Percentiles rank a stretch among this genome's conserved stretches.
These are phyloP conservation scores for Fusarium begoniae DNA, from an alignment of 2,329 filamentous ascomycete genomes.

Conservation along the genomic window DNA sequence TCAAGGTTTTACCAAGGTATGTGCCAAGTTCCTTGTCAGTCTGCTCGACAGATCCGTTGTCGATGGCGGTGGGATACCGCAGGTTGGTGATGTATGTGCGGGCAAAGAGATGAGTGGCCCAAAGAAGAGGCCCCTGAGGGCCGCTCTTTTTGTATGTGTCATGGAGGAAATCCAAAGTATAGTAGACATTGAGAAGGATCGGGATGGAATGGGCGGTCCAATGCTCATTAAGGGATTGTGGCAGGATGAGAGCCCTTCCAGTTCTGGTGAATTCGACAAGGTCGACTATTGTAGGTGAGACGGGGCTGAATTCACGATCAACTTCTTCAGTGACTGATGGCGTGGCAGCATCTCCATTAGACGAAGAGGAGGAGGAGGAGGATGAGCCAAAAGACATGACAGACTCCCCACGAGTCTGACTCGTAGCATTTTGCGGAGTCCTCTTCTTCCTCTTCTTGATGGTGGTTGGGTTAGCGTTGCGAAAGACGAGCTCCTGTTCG, in stretches of 20 bases:
- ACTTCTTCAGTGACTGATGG: slow-evolving; percentile 14
- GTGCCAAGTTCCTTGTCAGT: slow-evolving; percentile 46
- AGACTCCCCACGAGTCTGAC: slow-evolving; percentile 4
- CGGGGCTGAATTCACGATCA: slow-evolving; percentile 1
- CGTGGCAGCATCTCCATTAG: slow-evolving; percentile 11
- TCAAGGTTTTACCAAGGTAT: slow-evolving; percentile 51
- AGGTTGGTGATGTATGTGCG: slow-evolving; percentile 52
- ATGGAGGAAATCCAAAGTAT: slow-evolving; percentile 47
- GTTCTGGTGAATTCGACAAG: slow-evolving; percentile 13
- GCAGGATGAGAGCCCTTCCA: slow-evolving; percentile 15
- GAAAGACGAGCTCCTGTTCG: slow-evolving; percentile 52
- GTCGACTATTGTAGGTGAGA: slow-evolving; percentile 8
- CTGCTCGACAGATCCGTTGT: slow-evolving; percentile 37
- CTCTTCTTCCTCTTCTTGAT: slow-evolving; percentile 47
- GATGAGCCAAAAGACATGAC: slow-evolving; percentile 10
- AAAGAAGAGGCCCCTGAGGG: slow-evolving; percentile 49
- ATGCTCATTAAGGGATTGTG: slow-evolving; percentile 45
- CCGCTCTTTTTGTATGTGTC: slow-evolving; percentile 40
- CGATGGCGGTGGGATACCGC: slow-evolving; percentile 44
- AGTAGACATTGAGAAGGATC: slow-evolving; percentile 52
- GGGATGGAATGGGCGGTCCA: slow-evolving; percentile 53
- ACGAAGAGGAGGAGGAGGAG: slow-evolving; percentile 8
- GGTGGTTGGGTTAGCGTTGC: slow-evolving; percentile 44
- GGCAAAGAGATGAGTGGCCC: slow-evolving; percentile 53
- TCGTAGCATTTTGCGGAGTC: slow-evolving; percentile 7